Conservation (phyloP, 2,329 filamentous ascomycete species). For the Botryotinia convoluta region DNA sequence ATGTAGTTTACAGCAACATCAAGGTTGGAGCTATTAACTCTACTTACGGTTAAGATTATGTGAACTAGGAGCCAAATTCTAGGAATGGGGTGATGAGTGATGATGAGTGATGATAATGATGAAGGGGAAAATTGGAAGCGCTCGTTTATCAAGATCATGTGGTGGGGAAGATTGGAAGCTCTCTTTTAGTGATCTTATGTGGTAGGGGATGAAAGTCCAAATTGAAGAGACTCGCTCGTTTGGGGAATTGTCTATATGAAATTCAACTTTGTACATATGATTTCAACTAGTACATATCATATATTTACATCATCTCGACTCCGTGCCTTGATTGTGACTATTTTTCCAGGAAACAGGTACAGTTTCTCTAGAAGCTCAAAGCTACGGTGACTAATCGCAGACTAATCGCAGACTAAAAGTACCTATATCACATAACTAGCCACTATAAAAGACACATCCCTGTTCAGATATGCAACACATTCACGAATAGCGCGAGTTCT, state of each 20-base stretch:
- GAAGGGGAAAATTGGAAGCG: not conserved
- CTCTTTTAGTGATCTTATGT: not conserved
- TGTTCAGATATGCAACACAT: not conserved
- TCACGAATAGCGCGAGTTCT: not conserved
- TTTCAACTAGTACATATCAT: not conserved
- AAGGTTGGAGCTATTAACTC: constrained; percentile 38
- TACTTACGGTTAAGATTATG: constrained; percentile 30
- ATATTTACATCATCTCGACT: not conserved
- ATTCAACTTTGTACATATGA: not conserved
- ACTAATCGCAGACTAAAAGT: not conserved
- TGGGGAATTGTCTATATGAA: not conserved
- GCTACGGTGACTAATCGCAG: not conserved
- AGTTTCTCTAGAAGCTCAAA: not conserved
- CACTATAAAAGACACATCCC: not conserved
- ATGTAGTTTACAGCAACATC: constrained; percentile 41
- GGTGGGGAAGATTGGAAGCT: not conserved
- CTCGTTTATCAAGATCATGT: not conserved
- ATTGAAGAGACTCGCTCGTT: not conserved
- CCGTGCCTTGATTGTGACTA: not conserved
- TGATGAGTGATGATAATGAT: too few relatives aligned
- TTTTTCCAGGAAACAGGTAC: not conserved
- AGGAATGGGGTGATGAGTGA: too few relatives aligned
- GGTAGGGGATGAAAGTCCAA: not conserved
- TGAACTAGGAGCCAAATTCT: not conserved
- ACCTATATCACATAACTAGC: not conserved